Conservation (phyloP, 768 basidiomycete species). For the Pleurotus eryngii region DNA sequence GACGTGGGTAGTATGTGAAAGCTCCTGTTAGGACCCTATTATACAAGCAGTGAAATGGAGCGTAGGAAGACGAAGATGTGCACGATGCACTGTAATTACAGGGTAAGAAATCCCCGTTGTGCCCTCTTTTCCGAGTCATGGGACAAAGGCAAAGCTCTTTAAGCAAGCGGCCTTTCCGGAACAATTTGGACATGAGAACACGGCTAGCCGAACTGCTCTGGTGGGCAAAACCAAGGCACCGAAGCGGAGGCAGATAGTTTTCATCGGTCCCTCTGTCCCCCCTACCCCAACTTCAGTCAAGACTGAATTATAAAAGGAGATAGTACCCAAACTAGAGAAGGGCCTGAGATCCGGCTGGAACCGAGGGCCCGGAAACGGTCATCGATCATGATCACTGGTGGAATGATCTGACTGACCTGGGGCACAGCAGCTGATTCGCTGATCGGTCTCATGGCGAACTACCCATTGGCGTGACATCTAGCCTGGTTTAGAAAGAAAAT, state of each 20-base stretch:
- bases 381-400: slow-evolving; percentile 34
- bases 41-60: not conserved
- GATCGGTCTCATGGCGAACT: slow-evolving; percentile 13
- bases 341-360: not conserved
- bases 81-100: not conserved
- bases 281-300: not conserved
- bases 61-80: not conserved
- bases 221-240: not conserved
- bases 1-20: too few relatives aligned
- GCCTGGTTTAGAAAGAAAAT: not conserved
- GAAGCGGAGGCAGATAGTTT: not conserved
- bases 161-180: too few relatives aligned
- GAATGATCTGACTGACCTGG: slow-evolving; percentile 11
- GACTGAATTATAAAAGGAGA: not conserved
- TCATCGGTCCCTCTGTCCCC: not conserved
- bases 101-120: not conserved
- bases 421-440: slow-evolving; percentile 20
- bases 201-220: not conserved
- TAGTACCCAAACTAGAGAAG: not conserved
- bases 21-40: not conserved
- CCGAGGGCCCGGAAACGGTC: not conserved
- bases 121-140: too few relatives aligned
- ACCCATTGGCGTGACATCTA: not conserved
- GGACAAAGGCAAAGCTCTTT: too few relatives aligned
- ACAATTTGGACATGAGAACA: too few relatives aligned